Conservation (phyloP, 306 rosid genomes). For the Medicago ruthenica region DNA sequence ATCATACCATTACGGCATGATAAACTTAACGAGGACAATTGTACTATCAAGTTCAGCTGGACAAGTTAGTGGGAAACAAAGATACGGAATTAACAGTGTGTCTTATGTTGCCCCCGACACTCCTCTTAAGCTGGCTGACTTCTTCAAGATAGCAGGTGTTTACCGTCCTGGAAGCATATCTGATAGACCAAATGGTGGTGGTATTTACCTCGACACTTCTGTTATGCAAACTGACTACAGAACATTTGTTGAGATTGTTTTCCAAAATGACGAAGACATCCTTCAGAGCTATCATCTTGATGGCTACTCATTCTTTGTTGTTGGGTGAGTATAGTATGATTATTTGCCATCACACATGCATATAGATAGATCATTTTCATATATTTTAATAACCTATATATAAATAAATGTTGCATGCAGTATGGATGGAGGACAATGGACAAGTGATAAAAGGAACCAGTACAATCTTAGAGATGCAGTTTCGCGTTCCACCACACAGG, state of each 20-base stretch:
- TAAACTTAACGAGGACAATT: slow-evolving; percentile 68
- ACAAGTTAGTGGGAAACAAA: slow-evolving; percentile 73
- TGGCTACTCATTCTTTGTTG: slow-evolving; percentile 95
- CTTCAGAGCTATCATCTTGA: slow-evolving; percentile 83
- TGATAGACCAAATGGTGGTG: slow-evolving; percentile 76
- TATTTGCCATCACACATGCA: neutral
- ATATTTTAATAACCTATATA: too few relatives aligned
- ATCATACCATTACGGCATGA: slow-evolving; percentile 89
- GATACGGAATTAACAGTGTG: slow-evolving; percentile 90
- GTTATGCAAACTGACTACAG: slow-evolving; percentile 88
- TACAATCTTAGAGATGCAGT: slow-evolving; percentile 94
- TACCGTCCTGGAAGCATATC: slow-evolving; percentile 85
- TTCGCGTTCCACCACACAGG: slow-evolving; percentile 89
- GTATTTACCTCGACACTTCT: slow-evolving; percentile 82
- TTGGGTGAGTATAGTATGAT: slow-evolving; percentile 79
- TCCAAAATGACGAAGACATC: slow-evolving; percentile 85
- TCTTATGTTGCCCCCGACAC: slow-evolving; percentile 87
- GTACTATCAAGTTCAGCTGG: slow-evolving; percentile 71
- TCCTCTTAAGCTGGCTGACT: slow-evolving; percentile 91
- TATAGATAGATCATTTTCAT: too few relatives aligned
- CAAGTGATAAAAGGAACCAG: slow-evolving; percentile 58
- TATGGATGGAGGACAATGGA: slow-evolving; percentile 97
- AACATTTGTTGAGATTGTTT: slow-evolving; percentile 77
- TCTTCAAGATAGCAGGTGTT: slow-evolving; percentile 74
- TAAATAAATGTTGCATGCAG: slow-evolving; percentile 19